These are phyloP conservation scores for Metroxylon sagu DNA, from an alignment of 176 grass and related monocot species.

Conservation along the genomic window DNA sequence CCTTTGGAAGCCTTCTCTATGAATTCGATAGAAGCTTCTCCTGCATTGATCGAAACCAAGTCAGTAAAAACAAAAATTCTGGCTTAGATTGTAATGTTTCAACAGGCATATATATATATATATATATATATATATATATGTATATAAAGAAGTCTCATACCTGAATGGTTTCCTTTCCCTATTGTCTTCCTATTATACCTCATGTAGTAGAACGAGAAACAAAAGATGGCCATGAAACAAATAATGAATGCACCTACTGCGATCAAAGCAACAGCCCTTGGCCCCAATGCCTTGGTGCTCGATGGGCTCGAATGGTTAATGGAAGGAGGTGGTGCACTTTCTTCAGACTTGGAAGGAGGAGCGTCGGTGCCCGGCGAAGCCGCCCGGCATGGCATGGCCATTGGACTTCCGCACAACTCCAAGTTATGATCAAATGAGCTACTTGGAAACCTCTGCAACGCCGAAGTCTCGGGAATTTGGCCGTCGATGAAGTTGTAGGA, in stretches of 20 bases:
- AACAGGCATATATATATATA: no score
- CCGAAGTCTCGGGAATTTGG: slow-evolving; percentile 37
- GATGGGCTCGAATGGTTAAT: no score
- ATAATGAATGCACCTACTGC: slow-evolving; percentile 34
- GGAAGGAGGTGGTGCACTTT: not conserved
- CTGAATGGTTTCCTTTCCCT: slow-evolving; percentile 29
- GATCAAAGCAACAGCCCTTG: slow-evolving; percentile 45
- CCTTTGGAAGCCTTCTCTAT: slow-evolving; percentile 40
- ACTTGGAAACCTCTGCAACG: slow-evolving; percentile 33
- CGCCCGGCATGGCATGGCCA: slow-evolving; percentile 22
- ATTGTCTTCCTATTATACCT: slow-evolving; percentile 34
- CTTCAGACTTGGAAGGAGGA: not conserved
- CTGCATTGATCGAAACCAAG: not conserved
- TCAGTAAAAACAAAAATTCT: no score
- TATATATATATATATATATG: no score
- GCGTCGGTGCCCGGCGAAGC: not conserved
- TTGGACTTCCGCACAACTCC: slow-evolving; percentile 46
- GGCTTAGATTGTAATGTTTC: no score
- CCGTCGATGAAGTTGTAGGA: slow-evolving; percentile 93
- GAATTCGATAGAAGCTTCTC: slow-evolving; percentile 26
- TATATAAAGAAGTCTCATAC: slow-evolving; percentile 20
- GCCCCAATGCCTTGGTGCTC: slow-evolving; percentile 5
- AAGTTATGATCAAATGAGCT: slow-evolving; percentile 68
- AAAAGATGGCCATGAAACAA: slow-evolving; percentile 38
- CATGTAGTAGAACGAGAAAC: slow-evolving; percentile 42